These are phyloP conservation scores for Trypanosomatidae sp. DNA, from an alignment of 208 protist species.

Conservation along the genomic window DNA sequence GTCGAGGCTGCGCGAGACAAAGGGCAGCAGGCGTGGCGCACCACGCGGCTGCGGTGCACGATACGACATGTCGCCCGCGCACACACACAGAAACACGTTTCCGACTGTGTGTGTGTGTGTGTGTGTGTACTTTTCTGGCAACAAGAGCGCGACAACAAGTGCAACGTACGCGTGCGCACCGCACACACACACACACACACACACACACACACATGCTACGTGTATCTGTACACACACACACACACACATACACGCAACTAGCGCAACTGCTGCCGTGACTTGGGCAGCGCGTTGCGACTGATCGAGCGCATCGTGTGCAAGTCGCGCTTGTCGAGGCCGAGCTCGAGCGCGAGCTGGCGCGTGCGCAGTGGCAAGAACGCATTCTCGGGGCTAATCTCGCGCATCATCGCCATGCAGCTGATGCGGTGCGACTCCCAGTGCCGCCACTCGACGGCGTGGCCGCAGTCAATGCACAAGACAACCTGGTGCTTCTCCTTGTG, in stretches of 20 bases:
- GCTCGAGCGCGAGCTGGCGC: slow-evolving; percentile 68
- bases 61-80: no score
- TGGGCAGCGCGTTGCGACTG: no score
- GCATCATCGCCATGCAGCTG: slow-evolving; percentile 77
- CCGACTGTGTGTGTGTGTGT: no score
- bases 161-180: background rate
- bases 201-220: no score
- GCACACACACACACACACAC: no score
- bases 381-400: slow-evolving; percentile 80
- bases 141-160: background rate
- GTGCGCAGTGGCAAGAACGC: slow-evolving; percentile 78
- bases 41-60: background rate
- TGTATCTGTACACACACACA: no score
- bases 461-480: slow-evolving; percentile 83
- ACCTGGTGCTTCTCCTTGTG: slow-evolving; percentile 86
- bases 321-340: slow-evolving; percentile 81
- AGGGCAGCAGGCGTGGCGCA: slow-evolving; percentile 14
- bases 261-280: no score
- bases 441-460: slow-evolving; percentile 76
- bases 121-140: no score
- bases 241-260: no score
- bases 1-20: slow-evolving; percentile 35
- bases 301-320: slow-evolving; percentile 72
- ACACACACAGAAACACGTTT: no score
- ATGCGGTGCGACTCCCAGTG: slow-evolving; percentile 82